These are phyloP conservation scores for Cercospora sp. DNA, from an alignment of 2,329 filamentous ascomycete genomes.

Conservation along the genomic window DNA sequence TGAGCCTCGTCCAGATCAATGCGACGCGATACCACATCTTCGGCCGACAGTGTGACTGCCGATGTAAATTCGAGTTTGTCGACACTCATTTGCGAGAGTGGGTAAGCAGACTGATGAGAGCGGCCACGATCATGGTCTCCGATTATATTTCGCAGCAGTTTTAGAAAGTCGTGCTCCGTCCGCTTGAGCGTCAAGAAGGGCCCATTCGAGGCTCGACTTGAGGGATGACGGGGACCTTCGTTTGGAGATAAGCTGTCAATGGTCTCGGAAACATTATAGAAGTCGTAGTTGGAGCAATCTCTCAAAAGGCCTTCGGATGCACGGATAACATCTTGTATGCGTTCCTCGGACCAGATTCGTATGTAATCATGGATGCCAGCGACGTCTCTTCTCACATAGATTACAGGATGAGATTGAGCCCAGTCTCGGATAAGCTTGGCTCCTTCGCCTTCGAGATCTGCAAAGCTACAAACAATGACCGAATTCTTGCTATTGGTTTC, in stretches of 20 bases:
- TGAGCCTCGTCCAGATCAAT: constrained; percentile 66
- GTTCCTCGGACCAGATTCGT: constrained; percentile 53
- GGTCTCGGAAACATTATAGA: constrained; percentile 69
- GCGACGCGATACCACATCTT: constrained; percentile 55
- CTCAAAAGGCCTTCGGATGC: constrained; percentile 62
- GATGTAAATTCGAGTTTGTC: constrained; percentile 67
- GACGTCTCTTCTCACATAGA: constrained; percentile 68
- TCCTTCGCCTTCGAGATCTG: constrained; percentile 65
- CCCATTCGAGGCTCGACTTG: constrained; percentile 45
- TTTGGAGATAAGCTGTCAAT: constrained; percentile 32
- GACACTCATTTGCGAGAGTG: constrained; percentile 61
- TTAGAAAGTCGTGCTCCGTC: constrained; percentile 68
- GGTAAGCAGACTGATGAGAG: constrained; percentile 64
- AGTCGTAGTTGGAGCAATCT: constrained; percentile 71
- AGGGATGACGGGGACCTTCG: constrained; percentile 21
- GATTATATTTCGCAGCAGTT: constrained; percentile 65
- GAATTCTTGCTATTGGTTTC: constrained; percentile 59
- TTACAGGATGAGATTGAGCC: constrained; percentile 65
- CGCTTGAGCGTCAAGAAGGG: constrained; percentile 68
- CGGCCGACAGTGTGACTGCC: constrained; percentile 63
- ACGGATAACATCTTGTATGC: constrained; percentile 60
- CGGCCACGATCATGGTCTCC: constrained; percentile 54
- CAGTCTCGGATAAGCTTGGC: constrained; percentile 64
- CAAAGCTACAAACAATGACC: constrained; percentile 70
- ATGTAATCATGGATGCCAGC: constrained; percentile 66